Conservation (phyloP, 495 filamentous ascomycete genomes). For the Platismatia glauca region DNA sequence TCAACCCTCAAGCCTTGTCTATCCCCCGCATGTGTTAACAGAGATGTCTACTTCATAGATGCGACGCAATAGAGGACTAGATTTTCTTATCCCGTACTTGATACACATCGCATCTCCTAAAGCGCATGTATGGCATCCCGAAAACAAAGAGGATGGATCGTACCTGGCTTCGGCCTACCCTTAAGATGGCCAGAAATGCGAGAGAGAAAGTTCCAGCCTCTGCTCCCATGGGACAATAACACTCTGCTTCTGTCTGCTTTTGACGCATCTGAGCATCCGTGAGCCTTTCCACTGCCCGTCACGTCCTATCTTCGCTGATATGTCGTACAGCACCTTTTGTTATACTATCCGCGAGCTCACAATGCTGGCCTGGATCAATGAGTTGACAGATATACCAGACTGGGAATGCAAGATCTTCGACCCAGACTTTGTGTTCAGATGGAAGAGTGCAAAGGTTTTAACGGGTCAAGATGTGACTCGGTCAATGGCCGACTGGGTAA, state of each 20-base stretch:
- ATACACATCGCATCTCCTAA: too few relatives aligned
- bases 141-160: conserved; percentile 15
- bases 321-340: conserved; percentile 24
- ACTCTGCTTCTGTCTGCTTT: conserved; percentile 14
- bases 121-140: conserved; percentile 21
- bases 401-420: conserved; percentile 30
- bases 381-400: conserved; percentile 29
- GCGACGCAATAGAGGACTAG: too few relatives aligned
- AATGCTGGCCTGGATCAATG: conserved; percentile 30
- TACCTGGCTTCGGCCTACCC: conserved; percentile 39
- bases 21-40: too few relatives aligned
- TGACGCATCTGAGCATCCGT: conserved; percentile 28
- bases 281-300: conserved; percentile 24
- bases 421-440: conserved; percentile 7
- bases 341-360: conserved; percentile 35
- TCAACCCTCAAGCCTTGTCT: too few relatives aligned
- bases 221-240: conserved; percentile 6
- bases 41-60: too few relatives aligned
- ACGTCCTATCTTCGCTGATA: not conserved
- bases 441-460: conserved; percentile 17
- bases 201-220: conserved; percentile 4
- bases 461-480: conserved; percentile 2
- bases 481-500: conserved; percentile 19
- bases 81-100: too few relatives aligned
- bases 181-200: conserved; percentile 30